A percentile compares a stretch with the other conserved stretches of the same genome.
These are phyloP conservation scores for Rosa persica DNA, from an alignment of 306 rosid genomes.

Conservation along the genomic window DNA sequence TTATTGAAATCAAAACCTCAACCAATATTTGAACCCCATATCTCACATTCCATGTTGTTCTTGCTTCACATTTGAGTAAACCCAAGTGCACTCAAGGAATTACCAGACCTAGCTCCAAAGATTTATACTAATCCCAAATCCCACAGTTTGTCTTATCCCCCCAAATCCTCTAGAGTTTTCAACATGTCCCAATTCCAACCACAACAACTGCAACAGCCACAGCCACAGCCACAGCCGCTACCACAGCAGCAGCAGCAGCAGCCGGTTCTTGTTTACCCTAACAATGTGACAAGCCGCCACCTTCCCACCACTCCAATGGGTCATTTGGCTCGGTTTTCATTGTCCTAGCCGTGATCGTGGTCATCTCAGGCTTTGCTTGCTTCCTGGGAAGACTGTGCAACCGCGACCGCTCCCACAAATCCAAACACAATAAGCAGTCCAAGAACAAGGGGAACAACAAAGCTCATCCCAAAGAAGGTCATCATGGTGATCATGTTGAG, in stretches of 20 bases:
- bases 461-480: slow-evolving; percentile 28
- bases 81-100: slow-evolving; percentile 57
- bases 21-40: slow-evolving; percentile 25
- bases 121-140: neutral
- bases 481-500: neutral
- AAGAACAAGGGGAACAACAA: slow-evolving; percentile 33
- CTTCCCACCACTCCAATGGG: slow-evolving; percentile 67
- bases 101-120: slow-evolving; percentile 19
- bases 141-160: slow-evolving; percentile 14
- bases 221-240: slow-evolving; percentile 23
- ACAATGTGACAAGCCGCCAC: slow-evolving; percentile 39
- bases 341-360: slow-evolving; percentile 69
- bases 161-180: slow-evolving; percentile 14
- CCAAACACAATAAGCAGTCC: slow-evolving; percentile 28
- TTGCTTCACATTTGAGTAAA: slow-evolving; percentile 46
- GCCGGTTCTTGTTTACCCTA: slow-evolving; percentile 64
- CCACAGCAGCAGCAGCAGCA: slow-evolving; percentile 57
- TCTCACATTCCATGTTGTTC: slow-evolving; percentile 29
- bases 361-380: slow-evolving; percentile 71
- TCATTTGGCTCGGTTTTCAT: slow-evolving; percentile 87
- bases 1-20: slow-evolving; percentile 34
- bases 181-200: slow-evolving; percentile 51
- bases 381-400: slow-evolving; percentile 75
- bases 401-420: slow-evolving; percentile 26
- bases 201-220: slow-evolving; percentile 37